Evolutionary conservation across 2,329 filamentous ascomycete species (phyloP).

Genomic region (Didymellaceae sp.): DNA sequence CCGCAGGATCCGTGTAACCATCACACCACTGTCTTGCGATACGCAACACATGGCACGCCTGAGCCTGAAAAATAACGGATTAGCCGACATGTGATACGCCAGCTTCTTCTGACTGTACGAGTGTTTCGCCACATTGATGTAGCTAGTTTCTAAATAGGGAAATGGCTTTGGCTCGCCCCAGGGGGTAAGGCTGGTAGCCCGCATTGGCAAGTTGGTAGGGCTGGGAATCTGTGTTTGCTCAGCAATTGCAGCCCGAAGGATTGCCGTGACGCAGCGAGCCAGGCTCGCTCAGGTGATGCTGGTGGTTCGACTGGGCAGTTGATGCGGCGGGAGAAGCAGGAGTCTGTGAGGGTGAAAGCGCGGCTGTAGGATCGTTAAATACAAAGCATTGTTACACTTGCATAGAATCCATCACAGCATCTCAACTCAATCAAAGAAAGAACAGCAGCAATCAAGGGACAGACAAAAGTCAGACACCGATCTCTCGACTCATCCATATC

Average conservation of each 20-base stretch:
- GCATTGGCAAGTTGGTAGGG: conserved; percentile 15
- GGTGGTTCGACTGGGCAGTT: conserved; percentile 20
- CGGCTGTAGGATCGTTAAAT: conserved; percentile 9
- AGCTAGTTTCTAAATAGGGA: not conserved
- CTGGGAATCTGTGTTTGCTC: not conserved
- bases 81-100: not conserved
- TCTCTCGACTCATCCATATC: conserved; percentile 14
- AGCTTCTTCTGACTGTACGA: too few species aligned
- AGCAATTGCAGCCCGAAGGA: not conserved
- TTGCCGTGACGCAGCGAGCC: not conserved
- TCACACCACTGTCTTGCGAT: conserved; percentile 37
- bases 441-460: conserved; percentile 3
- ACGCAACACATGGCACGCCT: conserved; percentile 15
- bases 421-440: conserved; percentile 6
- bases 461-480: conserved; percentile 12
- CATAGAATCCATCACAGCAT: conserved; percentile 1
- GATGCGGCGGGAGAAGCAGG: conserved; percentile 3
- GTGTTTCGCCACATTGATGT: not conserved
- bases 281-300: conserved; percentile 25
- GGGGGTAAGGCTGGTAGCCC: not conserved
- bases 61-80: not conserved
- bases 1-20: conserved; percentile 14
- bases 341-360: not conserved
- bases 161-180: not conserved
- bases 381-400: not conserved